A percentile compares a stretch with the other conserved stretches of the same genome.
Conservation (phyloP, 2,329 filamentous ascomycete species). For the Sclerotinia borealis region DNA sequence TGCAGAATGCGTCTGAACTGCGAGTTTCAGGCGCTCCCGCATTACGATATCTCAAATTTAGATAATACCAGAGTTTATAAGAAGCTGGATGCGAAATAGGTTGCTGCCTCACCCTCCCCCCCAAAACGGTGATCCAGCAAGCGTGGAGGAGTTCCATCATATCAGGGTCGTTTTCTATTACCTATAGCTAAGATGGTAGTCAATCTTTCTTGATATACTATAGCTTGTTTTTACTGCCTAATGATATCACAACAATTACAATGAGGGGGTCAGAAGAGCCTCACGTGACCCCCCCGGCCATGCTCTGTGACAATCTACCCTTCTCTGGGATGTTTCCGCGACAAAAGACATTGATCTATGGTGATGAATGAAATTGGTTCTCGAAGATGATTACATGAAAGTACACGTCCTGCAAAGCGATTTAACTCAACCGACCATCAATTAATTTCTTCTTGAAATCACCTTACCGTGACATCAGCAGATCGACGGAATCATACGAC, state of each 20-base stretch:
- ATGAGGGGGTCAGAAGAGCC: not conserved
- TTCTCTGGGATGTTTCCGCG: not conserved
- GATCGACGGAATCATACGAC: too few relatives aligned
- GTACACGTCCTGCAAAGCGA: too few relatives aligned
- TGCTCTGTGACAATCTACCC: not conserved
- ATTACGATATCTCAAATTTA: not conserved
- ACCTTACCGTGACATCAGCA: too few relatives aligned
- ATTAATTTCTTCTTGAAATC: too few relatives aligned
- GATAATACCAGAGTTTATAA: not conserved
- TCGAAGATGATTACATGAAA: too few relatives aligned
- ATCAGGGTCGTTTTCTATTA: too few relatives aligned
- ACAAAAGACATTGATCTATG: too few relatives aligned
- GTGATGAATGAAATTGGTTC: too few relatives aligned
- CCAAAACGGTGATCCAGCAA: not conserved
- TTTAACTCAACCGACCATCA: too few relatives aligned
- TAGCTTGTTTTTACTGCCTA: not conserved
- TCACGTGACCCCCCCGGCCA: not conserved
- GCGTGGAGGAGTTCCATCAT: not conserved
- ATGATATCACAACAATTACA: not conserved
- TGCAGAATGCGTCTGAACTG: not conserved
- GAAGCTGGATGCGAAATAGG: not conserved
- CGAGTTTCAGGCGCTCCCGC: not conserved
- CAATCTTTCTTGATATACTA: not conserved
- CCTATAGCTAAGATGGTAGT: not conserved
- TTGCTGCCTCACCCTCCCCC: not conserved